Evolutionary conservation across 2,329 filamentous ascomycete species (phyloP), one percentile per base, ranked within the genome.

Genomic region (Emericellopsis atlantica): DNA sequence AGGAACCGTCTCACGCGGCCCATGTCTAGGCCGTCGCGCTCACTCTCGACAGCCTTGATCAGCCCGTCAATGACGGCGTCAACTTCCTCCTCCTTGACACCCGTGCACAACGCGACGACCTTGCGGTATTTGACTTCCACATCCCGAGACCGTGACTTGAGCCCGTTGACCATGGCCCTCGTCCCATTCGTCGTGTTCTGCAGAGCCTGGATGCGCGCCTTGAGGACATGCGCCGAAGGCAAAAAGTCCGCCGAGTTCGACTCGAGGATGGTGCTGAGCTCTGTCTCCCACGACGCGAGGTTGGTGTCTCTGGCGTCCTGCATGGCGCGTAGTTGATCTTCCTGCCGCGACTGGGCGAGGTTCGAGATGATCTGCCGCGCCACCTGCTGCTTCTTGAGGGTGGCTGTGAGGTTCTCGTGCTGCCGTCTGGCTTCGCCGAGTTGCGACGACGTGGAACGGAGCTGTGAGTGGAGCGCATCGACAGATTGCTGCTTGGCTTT

Each of bases 21-120:
- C 8, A 90, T 77, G 54, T 93, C 86, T 1, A 87, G 66, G 51
- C 85, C 82, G 7, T 77, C 74, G 41, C 72, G 75, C 57, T 95
- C 89, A 53, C 88, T 94, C 61, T 95, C 90, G 3, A 96, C 83
- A 2, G 92, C 92, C 46, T 85, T 79, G 37, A 93, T 76, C 35
- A 98, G 66, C 3, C 79, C 79, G 40, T 87, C 84, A 0, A 95
- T 69, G 40, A 88, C 75, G 43, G 76, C 75, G 50, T 96, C 92
- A 12, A 96, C 84, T 43, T 86, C 76, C 8, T 72, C 70, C 46
- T 93, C 87, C 1, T 77, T 72, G 29, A 89, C 84, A 8, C 79
- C 80, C 0, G 88, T 94, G 56, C 90, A 95, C 11, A 95, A 66
- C 41, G 83, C 79, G 21, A 98, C 87, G 24, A 96, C 85, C 48